Evolutionary conservation across 2,329 filamentous ascomycete genomes (phyloP), one percentile per base, ranked within the genome.

Genomic region (Emericellopsis cladophorae): DNA sequence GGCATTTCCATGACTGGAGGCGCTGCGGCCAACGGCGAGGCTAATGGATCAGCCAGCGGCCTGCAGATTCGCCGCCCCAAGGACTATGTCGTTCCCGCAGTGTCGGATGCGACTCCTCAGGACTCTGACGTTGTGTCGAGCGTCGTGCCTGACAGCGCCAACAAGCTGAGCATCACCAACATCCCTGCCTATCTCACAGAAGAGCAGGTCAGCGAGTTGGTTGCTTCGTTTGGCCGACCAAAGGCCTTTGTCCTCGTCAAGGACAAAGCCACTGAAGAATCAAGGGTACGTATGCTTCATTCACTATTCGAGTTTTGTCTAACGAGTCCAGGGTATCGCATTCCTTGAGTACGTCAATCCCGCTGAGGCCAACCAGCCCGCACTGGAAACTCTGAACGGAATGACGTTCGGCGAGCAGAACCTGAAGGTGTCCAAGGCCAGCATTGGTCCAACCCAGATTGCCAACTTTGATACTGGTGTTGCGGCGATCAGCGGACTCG

Each of bases 401-500:
- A 95, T 98, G 81, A 85, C 92, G 48, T 77, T 98, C 12, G 89
- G 86, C 33, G 89, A 94, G 46, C 82, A 83, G 52, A 78, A 81
- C 51, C 73, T 98, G 42, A 90, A 83, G 65, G 88, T 95, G 31
- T 71, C 77, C 49, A 86, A 89, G 55, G 93, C 92, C 24, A 94
- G 89, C 60, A 84, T 95, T 48, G 92, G 92, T 50, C 81, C 87
- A 45, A 90, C 88, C n/a, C 92, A 98, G 59, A 88, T 88, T 18
- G 74, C 85, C 37, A 88, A 88, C 47, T 75, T 94, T 33, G 92
- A 98, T 55, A 93, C 95, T 73, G 87, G 90, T 42, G 90, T 98
- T 46, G 93, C 92, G 51, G 92, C 92, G 47, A 96, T 98, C 80
- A 94, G 89, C 39, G 88, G 95, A 76, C 84, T 98, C 52, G 92